A percentile compares a stretch with the other conserved stretches of the same genome.
These are phyloP conservation scores for Arthromyces matolae DNA, from an alignment of 768 basidiomycete genomes.

Conservation along the genomic window DNA sequence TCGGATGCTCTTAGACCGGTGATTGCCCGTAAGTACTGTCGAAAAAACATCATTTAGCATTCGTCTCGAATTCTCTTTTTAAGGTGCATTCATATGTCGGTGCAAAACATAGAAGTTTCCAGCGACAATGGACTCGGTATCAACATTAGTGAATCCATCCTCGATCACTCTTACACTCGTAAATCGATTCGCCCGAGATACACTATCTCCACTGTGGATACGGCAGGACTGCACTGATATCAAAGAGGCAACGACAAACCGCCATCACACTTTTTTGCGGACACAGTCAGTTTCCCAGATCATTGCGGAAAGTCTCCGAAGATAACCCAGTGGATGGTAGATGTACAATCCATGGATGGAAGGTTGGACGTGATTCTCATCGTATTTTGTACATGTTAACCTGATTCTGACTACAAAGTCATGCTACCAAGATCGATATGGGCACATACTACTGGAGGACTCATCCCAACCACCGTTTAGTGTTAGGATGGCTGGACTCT, in stretches of 20 bases:
- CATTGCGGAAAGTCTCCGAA: conserved; percentile 13
- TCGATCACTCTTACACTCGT: no score
- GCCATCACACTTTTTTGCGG: conserved; percentile 16
- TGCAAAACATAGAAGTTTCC: no score
- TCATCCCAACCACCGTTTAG: conserved; percentile 2
- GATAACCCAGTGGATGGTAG: conserved; percentile 21
- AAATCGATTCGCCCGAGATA: conserved; percentile 15
- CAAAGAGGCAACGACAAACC: conserved; percentile 16
- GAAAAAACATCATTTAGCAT: no score
- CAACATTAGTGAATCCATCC: no score
- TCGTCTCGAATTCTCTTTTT: no score
- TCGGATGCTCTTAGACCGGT: no score
- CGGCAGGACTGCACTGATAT: conserved; percentile 18
- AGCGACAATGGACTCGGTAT: no score
- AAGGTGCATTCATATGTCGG: no score
- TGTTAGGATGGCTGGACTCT: neutral
- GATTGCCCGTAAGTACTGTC: no score
- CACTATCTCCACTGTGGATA: conserved; percentile 18
- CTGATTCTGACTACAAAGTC: no score
- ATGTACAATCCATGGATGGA: conserved; percentile 11
- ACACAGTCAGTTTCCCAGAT: conserved; percentile 22
- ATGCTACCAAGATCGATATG: no score
- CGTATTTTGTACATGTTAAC: no score
- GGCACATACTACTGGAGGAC: conserved; percentile 8
- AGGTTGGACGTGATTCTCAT: neutral